These are phyloP conservation scores for Vachellia pachyceras DNA, from an alignment of 306 rosid genomes.

Conservation along the genomic window DNA sequence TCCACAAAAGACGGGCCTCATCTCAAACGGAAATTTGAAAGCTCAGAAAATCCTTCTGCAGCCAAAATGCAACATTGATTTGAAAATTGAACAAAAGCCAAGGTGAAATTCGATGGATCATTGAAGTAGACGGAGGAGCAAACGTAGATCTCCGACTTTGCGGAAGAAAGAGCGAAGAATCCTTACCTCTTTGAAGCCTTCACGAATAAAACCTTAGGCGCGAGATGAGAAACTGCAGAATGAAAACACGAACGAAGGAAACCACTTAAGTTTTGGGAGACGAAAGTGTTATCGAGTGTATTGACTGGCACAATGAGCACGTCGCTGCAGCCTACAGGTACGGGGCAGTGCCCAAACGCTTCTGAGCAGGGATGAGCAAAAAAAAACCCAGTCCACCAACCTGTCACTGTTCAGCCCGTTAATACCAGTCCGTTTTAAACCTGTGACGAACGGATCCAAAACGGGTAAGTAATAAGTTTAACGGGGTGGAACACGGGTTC, in stretches of 20 bases:
- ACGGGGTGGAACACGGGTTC: too few species aligned
- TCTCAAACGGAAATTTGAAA: conserved; percentile 42
- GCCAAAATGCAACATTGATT: conserved; percentile 39
- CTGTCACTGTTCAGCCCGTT: too few species aligned
- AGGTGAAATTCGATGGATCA: conserved; percentile 19
- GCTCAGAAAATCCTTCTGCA: conserved; percentile 9
- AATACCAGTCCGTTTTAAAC: too few species aligned
- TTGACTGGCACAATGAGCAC: not conserved
- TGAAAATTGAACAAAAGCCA: conserved; percentile 1
- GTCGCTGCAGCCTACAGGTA: not conserved
- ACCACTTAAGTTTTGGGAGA: not conserved
- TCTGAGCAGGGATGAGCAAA: too few species aligned
- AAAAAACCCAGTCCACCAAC: too few species aligned
- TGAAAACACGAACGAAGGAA: not conserved
- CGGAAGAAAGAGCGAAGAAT: conserved; percentile 4
- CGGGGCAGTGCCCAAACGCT: too few species aligned
- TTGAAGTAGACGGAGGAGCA: not conserved
- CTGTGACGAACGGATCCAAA: too few species aligned
- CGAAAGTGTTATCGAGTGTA: not conserved
- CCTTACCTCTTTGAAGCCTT: conserved; percentile 45
- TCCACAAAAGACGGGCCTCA: conserved; percentile 82
- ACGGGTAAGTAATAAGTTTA: too few species aligned
- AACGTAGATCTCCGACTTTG: conserved; percentile 33
- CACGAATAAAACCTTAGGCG: conserved; percentile 43
- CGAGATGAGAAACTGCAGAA: conserved; percentile 19